Conservation (phyloP, 2,329 filamentous ascomycete species). For the Ophiosphaerella herpotricha region DNA sequence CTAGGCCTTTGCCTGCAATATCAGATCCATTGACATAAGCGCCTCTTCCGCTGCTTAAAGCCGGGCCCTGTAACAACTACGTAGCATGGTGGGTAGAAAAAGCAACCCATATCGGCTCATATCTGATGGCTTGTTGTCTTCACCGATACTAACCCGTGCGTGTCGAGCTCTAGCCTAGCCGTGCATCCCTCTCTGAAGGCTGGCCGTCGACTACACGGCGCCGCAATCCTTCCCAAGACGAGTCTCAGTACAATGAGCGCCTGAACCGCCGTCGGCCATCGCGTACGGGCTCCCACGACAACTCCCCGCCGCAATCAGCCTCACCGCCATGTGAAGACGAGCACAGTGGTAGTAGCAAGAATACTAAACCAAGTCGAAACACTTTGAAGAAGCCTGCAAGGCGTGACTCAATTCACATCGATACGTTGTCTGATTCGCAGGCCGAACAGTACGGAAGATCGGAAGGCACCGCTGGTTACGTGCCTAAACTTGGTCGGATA, state of each 20-base stretch:
- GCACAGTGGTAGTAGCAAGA: conserved; percentile 28
- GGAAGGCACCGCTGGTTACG: conserved; percentile 34
- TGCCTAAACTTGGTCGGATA: conserved; percentile 49
- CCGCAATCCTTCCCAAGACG: conserved; percentile 21
- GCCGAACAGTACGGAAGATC: conserved; percentile 22
- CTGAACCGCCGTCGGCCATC: conserved; percentile 27
- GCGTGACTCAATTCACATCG: conserved; percentile 19
- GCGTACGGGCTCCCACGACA: conserved; percentile 25
- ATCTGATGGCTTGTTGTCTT: conserved; percentile 8
- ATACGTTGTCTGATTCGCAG: conserved; percentile 13
- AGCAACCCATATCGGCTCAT: conserved; percentile 19
- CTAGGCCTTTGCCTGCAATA: conserved; percentile 30
- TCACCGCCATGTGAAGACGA: conserved; percentile 26
- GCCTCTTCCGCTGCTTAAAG: conserved; percentile 28
- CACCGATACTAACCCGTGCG: conserved; percentile 29
- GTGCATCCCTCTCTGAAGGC: conserved; percentile 28
- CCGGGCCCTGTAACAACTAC: conserved; percentile 29
- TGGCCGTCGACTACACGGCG: conserved; percentile 21
- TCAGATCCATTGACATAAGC: conserved; percentile 42
- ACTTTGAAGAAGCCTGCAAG: conserved; percentile 28
- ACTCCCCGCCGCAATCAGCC: conserved; percentile 21
- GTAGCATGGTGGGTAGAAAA: conserved; percentile 47
- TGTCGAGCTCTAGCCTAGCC: conserved; percentile 34
- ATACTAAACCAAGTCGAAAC: conserved; percentile 22
- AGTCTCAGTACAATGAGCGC: conserved; percentile 18